Percentiles rank a stretch among this genome's conserved stretches.
Conservation (phyloP, 805 yeast genomes). For the Metschnikowia cerradonensis region DNA sequence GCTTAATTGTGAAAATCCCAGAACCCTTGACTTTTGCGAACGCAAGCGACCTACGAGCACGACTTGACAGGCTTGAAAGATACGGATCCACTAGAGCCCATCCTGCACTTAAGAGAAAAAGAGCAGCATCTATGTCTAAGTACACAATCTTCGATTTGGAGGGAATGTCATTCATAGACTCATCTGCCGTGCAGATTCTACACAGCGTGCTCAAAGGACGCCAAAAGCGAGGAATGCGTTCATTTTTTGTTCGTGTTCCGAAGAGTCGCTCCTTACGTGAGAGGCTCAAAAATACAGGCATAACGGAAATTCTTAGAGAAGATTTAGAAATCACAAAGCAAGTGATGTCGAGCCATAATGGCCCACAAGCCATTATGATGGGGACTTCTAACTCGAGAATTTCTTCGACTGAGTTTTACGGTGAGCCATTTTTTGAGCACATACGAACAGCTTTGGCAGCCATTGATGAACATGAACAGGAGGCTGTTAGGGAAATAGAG, state of each 20-base stretch:
- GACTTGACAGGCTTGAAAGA: slow-evolving; percentile 39
- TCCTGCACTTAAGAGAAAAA: slow-evolving; percentile 36
- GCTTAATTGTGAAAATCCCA: slow-evolving; percentile 40
- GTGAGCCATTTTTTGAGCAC: slow-evolving; percentile 2
- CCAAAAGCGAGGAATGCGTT: slow-evolving; percentile 26
- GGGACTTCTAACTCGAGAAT: neutral
- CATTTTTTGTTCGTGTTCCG: slow-evolving; percentile 35
- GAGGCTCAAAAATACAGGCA: slow-evolving; percentile 30
- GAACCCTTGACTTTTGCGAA: slow-evolving; percentile 44
- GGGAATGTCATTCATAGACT: slow-evolving; percentile 41
- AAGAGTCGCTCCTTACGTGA: slow-evolving; percentile 24
- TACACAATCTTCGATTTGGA: slow-evolving; percentile 39
- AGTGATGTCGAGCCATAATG: slow-evolving; percentile 10
- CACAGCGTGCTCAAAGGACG: slow-evolving; percentile 27
- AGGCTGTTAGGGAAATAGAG: slow-evolving; percentile 11
- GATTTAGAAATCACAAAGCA: slow-evolving; percentile 19
- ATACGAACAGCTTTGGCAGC: slow-evolving; percentile 1
- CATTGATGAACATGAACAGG: neutral
- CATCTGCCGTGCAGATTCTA: slow-evolving; percentile 39
- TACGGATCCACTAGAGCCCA: slow-evolving; percentile 43
- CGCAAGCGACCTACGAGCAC: slow-evolving; percentile 34
- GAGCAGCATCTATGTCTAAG: slow-evolving; percentile 37
- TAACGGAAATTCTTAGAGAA: slow-evolving; percentile 21
- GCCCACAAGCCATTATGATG: neutral
- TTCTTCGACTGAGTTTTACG: neutral